These are phyloP conservation scores for Stachybotrys elegans DNA, from an alignment of 2,329 filamentous ascomycete species.

Conservation along the genomic window DNA sequence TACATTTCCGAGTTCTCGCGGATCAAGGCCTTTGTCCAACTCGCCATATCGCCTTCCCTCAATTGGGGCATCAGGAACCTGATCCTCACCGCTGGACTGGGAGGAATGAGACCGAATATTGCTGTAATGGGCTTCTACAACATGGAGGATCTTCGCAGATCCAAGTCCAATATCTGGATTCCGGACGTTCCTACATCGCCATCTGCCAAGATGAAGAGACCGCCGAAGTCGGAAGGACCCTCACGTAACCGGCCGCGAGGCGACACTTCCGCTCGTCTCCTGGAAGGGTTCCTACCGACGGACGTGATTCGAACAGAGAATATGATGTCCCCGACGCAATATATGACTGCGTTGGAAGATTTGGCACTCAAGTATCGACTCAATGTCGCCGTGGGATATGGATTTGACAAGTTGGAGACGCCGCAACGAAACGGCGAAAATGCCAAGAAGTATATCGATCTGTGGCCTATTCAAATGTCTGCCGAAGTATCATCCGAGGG, in stretches of 20 bases:
- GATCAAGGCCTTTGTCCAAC: slow-evolving; percentile 86
- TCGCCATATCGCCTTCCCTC: slow-evolving; percentile 75
- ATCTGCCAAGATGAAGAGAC: slow-evolving; percentile 23
- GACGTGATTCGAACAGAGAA: slow-evolving; percentile 64
- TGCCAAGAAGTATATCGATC: slow-evolving; percentile 73
- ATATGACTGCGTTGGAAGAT: slow-evolving; percentile 80
- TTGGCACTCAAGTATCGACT: slow-evolving; percentile 71
- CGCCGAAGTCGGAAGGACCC: slow-evolving; percentile 25
- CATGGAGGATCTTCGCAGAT: slow-evolving; percentile 66
- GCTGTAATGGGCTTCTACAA: slow-evolving; percentile 78
- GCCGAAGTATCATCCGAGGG: slow-evolving; percentile 68
- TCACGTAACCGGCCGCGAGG: slow-evolving; percentile 35
- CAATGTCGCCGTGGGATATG: slow-evolving; percentile 80
- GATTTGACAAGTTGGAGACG: slow-evolving; percentile 71
- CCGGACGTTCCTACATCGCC: slow-evolving; percentile 40
- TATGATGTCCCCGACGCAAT: slow-evolving; percentile 65
- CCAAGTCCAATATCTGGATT: slow-evolving; percentile 50
- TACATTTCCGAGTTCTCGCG: slow-evolving; percentile 77
- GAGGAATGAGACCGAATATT: slow-evolving; percentile 86
- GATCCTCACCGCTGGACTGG: slow-evolving; percentile 73
- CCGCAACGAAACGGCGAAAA: slow-evolving; percentile 55
- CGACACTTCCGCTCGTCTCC: slow-evolving; percentile 49
- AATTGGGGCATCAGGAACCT: slow-evolving; percentile 84
- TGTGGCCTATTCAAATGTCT: slow-evolving; percentile 94
- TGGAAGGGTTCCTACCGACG: slow-evolving; percentile 60